These are phyloP conservation scores for Tolypocladium amazonense DNA, from an alignment of 2,329 filamentous ascomycete species.

Conservation along the genomic window DNA sequence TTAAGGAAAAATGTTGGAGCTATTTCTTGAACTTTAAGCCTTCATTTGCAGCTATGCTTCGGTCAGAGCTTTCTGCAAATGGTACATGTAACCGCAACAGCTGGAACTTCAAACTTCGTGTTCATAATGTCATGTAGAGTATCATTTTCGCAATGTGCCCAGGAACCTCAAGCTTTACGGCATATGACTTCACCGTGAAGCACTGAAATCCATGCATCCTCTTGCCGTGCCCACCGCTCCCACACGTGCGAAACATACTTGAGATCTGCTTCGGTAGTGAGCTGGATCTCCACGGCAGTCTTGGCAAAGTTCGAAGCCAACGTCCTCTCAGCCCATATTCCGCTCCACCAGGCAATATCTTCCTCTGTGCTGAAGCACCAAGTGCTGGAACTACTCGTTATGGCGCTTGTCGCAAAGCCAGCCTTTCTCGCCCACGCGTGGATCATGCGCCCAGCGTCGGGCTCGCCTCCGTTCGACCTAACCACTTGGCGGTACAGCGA, in stretches of 20 bases:
- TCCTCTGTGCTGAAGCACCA: slow-evolving; percentile 12
- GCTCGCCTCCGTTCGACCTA: slow-evolving; percentile 8
- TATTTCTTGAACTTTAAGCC: too few relatives aligned
- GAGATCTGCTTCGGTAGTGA: slow-evolving; percentile 11
- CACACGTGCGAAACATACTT: slow-evolving; percentile 1
- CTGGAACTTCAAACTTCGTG: too few relatives aligned
- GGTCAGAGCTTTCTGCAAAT: too few relatives aligned
- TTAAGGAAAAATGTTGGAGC: too few relatives aligned
- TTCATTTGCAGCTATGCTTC: too few relatives aligned
- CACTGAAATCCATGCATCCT: slow-evolving; percentile 8
- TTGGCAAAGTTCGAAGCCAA: slow-evolving; percentile 9
- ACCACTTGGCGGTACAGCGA: slow-evolving; percentile 8
- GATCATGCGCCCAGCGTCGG: slow-evolving; percentile 10
- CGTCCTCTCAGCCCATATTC: slow-evolving; percentile 9
- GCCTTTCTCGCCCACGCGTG: slow-evolving; percentile 11
- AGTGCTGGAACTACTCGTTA: slow-evolving; percentile 8
- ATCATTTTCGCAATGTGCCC: not conserved
- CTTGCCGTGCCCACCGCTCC: slow-evolving; percentile 4
- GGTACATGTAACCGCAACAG: too few relatives aligned
- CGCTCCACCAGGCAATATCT: slow-evolving; percentile 11
- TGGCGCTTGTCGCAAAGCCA: slow-evolving; percentile 5
- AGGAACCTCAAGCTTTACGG: not conserved
- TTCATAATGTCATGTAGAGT: not conserved
- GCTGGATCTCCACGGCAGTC: slow-evolving; percentile 5
- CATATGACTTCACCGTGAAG: slow-evolving; percentile 8